phyloP scores from a whole-genome alignment of 1,284 basidiomycete genomes.

The Puccinia polysora region DNA sequence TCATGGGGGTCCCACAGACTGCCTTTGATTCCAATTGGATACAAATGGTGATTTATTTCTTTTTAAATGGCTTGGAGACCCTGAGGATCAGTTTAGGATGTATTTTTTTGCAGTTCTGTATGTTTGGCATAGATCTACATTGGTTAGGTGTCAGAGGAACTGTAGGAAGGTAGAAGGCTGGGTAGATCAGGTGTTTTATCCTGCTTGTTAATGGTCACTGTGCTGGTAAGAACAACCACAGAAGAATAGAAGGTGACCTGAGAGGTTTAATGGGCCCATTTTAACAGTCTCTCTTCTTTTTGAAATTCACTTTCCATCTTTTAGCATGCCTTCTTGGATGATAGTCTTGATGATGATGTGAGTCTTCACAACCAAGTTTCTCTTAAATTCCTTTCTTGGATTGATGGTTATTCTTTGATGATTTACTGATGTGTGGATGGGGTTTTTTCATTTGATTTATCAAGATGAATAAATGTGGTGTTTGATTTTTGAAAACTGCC shows the following conservation, averaged over 20 bases:
- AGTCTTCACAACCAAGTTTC: too few species aligned
- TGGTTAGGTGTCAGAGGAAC: not conserved
- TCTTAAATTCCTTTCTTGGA: too few species aligned
- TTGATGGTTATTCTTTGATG: too few species aligned
- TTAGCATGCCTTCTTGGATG: conserved; percentile 17
- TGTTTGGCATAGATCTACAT: not conserved
- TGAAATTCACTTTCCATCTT: conserved; percentile 21
- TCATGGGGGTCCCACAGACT: too few species aligned
- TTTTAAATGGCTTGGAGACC: not conserved
- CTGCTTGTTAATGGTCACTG: not conserved
- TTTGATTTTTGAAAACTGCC: too few species aligned
- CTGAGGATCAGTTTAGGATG: not conserved
- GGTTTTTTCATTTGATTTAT: too few species aligned
- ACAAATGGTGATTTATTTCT: not conserved
- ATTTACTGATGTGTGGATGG: too few species aligned
- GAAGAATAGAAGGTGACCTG: not conserved
- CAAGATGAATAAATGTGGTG: too few species aligned
- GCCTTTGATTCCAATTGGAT: not conserved
- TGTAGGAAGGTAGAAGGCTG: not conserved
- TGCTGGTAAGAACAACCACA: not conserved
- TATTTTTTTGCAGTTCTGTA: not conserved
- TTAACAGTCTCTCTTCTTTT: conserved; percentile 33
- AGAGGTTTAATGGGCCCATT: not conserved
- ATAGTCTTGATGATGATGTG: too few species aligned
- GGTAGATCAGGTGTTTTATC: not conserved